A percentile compares a stretch with the other conserved stretches of the same genome.
phyloP scores from a whole-genome alignment of 805 yeast genomes.

The Myxozyma vanderwaltii region DNA sequence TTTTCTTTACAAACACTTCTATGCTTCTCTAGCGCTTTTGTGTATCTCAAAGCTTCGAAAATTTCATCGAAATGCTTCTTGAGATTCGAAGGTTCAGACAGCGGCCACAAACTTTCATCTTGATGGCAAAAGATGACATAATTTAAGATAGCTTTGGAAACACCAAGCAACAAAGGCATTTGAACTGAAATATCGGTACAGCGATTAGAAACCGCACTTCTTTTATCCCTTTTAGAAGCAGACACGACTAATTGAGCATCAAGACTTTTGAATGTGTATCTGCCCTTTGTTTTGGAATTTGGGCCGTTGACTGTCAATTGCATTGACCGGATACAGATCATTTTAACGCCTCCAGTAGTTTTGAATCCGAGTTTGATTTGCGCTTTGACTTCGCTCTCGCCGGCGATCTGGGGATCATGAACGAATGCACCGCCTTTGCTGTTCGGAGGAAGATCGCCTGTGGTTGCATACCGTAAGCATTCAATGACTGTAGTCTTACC shows the following conservation, averaged over 20 bases:
- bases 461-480: conserved; percentile 88
- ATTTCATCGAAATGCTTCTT: conserved; percentile 95
- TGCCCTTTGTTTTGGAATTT: conserved; percentile 61
- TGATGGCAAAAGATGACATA: conserved; percentile 97
- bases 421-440: conserved; percentile 95
- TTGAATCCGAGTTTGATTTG: conserved; percentile 87
- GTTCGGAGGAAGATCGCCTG: conserved; percentile 95
- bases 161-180: conserved; percentile 83
- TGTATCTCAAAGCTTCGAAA: conserved; percentile 90
- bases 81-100: conserved; percentile 83
- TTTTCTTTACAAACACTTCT: conserved; percentile 77
- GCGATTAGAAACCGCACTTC: conserved; percentile 75
- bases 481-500: conserved; percentile 97
- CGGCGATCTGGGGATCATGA: conserved; percentile 69
- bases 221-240: conserved; percentile 56
- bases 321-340: conserved; percentile 86
- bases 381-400: conserved; percentile 77
- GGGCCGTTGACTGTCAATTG: conserved; percentile 69
- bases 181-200: conserved; percentile 80
- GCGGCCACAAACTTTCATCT: conserved; percentile 96
- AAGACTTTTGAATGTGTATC: conserved; percentile 79
- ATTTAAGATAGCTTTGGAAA: conserved; percentile 81
- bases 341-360: conserved; percentile 67
- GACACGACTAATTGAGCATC: conserved; percentile 83
- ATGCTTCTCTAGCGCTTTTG: conserved; percentile 82